Evolutionary conservation across 345 rosid species (phyloP).

Genomic region (Stellera chamaejasme): DNA sequence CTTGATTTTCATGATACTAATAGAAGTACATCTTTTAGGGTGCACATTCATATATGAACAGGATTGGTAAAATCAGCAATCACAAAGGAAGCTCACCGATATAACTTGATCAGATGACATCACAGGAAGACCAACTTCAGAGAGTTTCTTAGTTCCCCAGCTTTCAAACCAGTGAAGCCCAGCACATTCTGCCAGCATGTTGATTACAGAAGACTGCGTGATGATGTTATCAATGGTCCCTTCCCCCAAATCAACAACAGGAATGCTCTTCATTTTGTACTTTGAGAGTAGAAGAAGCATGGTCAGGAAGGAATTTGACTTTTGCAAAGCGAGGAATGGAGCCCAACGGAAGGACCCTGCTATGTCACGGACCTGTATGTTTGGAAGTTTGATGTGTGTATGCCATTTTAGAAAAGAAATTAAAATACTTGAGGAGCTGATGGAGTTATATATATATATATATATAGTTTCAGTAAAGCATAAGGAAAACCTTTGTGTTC

Average conservation of each 20-base stretch:
- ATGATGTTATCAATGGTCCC: constrained; percentile 68
- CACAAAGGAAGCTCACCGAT: constrained; percentile 30
- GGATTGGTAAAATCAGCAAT: neutral
- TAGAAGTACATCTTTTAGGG: too few species aligned
- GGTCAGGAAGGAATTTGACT: constrained; percentile 75
- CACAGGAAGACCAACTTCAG: constrained; percentile 75
- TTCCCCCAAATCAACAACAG: constrained; percentile 67
- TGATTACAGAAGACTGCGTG: constrained; percentile 86
- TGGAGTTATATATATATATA: too few species aligned
- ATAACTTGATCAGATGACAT: constrained; percentile 42
- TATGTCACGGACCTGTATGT: constrained; percentile 68
- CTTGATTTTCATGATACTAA: too few species aligned
- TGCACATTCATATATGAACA: too few species aligned
- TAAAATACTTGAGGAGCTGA: neutral
- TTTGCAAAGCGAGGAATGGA: constrained; percentile 85
- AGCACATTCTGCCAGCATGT: constrained; percentile 81
- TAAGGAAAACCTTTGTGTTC: constrained; percentile 50
- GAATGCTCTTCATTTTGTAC: constrained; percentile 94
- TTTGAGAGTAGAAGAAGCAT: constrained; percentile 84
- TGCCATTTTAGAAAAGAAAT: neutral
- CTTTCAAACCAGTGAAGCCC: constrained; percentile 88
- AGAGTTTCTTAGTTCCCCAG: constrained; percentile 77
- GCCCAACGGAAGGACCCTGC: constrained; percentile 95
- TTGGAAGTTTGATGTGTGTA: constrained; percentile 4
- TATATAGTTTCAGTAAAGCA: neutral